phyloP scores from a whole-genome alignment of 1,284 basidiomycete species.

The Mycena sp. region DNA sequence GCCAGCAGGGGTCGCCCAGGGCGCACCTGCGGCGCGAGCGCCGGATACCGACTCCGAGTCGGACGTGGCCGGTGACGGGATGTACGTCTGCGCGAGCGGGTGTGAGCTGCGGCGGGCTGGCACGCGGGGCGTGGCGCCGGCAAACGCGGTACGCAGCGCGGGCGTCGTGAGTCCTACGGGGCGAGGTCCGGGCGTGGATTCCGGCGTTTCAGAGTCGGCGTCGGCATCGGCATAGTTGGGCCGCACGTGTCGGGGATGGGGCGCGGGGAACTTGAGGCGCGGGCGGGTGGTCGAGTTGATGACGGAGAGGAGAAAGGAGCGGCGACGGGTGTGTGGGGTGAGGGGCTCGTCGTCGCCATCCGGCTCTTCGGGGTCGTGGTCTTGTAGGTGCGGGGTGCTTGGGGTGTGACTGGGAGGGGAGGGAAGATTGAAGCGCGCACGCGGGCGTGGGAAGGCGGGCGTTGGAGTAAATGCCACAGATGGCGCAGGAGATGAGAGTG shows the following conservation, averaged over 20 bases:
- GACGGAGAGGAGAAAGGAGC: constrained; percentile 79
- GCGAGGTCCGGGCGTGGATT: constrained; percentile 44
- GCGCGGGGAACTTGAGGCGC: constrained; percentile 69
- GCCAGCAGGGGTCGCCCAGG: constrained; percentile 32
- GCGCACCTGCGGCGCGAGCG: constrained; percentile 24
- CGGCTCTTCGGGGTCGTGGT: constrained; percentile 35
- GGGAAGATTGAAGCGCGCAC: constrained; percentile 67
- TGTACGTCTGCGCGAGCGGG: constrained; percentile 63
- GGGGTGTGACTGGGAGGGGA: constrained; percentile 47
- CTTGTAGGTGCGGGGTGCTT: constrained; percentile 40
- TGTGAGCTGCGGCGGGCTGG: constrained; percentile 59
- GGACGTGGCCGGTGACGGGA: constrained; percentile 46
- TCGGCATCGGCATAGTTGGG: constrained; percentile 25
- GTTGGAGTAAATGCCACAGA: constrained; percentile 71
- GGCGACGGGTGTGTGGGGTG: constrained; percentile 74
- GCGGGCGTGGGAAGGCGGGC: constrained; percentile 67
- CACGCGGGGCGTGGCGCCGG: constrained; percentile 65
- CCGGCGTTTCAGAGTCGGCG: constrained; percentile 44
- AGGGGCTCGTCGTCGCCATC: constrained; percentile 46
- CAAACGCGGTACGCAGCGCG: constrained; percentile 60
- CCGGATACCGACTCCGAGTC: constrained; percentile 43
- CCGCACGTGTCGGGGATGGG: constrained; percentile 59
- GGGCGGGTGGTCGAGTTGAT: constrained; percentile 83
- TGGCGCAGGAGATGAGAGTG: constrained; percentile 54
- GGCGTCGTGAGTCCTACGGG: constrained; percentile 16